phyloP scores from a whole-genome alignment of 2,329 filamentous ascomycete genomes.

The Xylariaceae sp. region DNA sequence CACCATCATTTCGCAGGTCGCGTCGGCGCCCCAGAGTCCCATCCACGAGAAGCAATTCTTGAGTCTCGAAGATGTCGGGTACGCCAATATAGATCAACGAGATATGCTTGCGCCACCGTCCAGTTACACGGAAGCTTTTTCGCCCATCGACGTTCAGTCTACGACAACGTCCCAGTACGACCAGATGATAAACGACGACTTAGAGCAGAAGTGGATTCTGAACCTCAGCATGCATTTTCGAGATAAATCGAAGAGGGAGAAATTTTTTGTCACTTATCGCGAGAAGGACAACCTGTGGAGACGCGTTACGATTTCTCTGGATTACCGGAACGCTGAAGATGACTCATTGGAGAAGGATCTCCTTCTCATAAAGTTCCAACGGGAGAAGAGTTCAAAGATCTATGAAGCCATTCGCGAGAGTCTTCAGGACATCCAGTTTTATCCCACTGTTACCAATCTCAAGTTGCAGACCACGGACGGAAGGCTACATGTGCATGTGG shows the following conservation, averaged over 20 bases:
- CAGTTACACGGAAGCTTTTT: slow-evolving; percentile 23
- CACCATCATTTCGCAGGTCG: slow-evolving; percentile 28
- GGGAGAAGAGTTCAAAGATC: slow-evolving; percentile 89
- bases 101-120: slow-evolving; percentile 33
- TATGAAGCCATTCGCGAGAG: slow-evolving; percentile 95
- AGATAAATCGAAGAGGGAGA: slow-evolving; percentile 89
- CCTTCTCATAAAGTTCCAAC: slow-evolving; percentile 75
- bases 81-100: slow-evolving; percentile 26
- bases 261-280: slow-evolving; percentile 96
- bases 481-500: slow-evolving; percentile 91
- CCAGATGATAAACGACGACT: slow-evolving; percentile 72
- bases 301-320: slow-evolving; percentile 88
- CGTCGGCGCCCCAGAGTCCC: slow-evolving; percentile 37
- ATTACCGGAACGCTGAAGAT: slow-evolving; percentile 79
- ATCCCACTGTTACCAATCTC: slow-evolving; percentile 92
- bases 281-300: slow-evolving; percentile 79
- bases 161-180: slow-evolving; percentile 60
- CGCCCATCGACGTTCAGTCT: slow-evolving; percentile 47
- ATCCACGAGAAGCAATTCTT: slow-evolving; percentile 39
- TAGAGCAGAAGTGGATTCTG: slow-evolving; percentile 89
- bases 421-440: slow-evolving; percentile 91
- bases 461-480: slow-evolving; percentile 89
- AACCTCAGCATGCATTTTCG: slow-evolving; percentile 98
- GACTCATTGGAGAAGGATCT: slow-evolving; percentile 88
- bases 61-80: slow-evolving; percentile 28